Evolutionary conservation across 2,329 filamentous ascomycete genomes (phyloP).

Genomic region (Monilinia laxa): DNA sequence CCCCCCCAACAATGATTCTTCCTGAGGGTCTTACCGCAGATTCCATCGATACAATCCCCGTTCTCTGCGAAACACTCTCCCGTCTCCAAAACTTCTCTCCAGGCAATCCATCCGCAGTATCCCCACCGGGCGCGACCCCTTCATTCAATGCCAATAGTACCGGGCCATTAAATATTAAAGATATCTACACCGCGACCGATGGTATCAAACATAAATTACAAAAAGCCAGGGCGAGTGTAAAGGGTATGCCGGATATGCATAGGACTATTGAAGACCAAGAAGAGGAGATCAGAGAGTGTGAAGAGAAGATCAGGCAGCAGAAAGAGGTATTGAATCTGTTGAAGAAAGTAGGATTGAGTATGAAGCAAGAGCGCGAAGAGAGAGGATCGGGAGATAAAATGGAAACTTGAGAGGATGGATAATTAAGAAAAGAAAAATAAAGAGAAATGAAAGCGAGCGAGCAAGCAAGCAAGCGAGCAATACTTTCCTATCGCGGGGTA

Average conservation of each 20-base stretch:
- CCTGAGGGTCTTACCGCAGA: conserved; percentile 72
- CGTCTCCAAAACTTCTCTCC: conserved; percentile 60
- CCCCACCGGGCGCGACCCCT: conserved; percentile 37
- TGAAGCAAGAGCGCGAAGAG: conserved; percentile 42
- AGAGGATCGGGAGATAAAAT: conserved; percentile 24
- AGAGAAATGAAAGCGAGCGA: neutral
- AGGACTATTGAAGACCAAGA: conserved; percentile 67
- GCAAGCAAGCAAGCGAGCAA: neutral
- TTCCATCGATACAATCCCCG: conserved; percentile 80
- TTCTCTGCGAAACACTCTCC: conserved; percentile 74
- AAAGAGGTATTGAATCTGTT: conserved; percentile 56
- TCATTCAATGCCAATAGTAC: conserved; percentile 42
- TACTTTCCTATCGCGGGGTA: conserved; percentile 1
- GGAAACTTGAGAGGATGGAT: conserved; percentile 16
- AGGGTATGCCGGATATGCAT: conserved; percentile 67
- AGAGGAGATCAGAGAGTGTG: conserved; percentile 65
- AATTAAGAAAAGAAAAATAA: neutral
- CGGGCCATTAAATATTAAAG: conserved; percentile 53
- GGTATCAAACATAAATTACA: conserved; percentile 80
- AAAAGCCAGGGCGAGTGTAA: conserved; percentile 67
- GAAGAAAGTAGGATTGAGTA: conserved; percentile 50
- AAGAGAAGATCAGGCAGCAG: conserved; percentile 63
- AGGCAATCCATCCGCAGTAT: conserved; percentile 38
- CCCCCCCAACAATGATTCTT: conserved; percentile 39
- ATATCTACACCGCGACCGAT: conserved; percentile 76